Base-by-base conservation (phyloP, 2,329 filamentous ascomycete species). In the Conoideocrella luteorostrata region DNA sequence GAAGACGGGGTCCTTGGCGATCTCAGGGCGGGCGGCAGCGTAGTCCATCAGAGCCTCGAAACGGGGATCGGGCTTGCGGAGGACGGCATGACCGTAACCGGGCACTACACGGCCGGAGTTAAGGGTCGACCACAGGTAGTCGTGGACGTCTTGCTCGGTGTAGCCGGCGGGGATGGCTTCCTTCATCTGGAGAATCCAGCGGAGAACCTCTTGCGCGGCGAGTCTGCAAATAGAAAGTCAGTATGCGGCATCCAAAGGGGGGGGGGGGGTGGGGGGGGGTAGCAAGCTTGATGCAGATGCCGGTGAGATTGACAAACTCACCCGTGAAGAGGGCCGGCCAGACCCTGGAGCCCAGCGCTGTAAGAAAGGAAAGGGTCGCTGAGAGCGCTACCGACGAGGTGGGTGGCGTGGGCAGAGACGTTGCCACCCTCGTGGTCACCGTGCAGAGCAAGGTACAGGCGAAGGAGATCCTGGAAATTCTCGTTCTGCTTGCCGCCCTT, bases 361-460 rank as follows among this genome's bases (percentile, higher is more conserved):
- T 97, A 97, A 59, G 88, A 93, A 51, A 98, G 78, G 78, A 93
- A 97, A 5, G 91, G 88, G 58, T 97, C 93, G 58, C 86, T 93
- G 45, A 98, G 80, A 17, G 93, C 93, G 55, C 87, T 94, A 41
- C 93, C 93, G 44, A 98, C 93, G 30, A 98, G 75, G 66, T 98
- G 93, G 7, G 93, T 97, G 22, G 93, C 72, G 64, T 98, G 93
- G 1, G 93, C 93, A 30, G 90, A 96, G 50, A 98, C 93, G 57
- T 98, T 98, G 46, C 93, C 93, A 49, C 93, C 93, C 69, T 98
- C 93, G 70, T 98, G 93, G 67, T 98, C 93, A 50, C 93, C 93
- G 68, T 98, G 93, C 5, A 98, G 84, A 39, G 93, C 91, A 20
- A 98, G 82, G 69, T 98, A 98, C 24, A 98, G 73, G 55, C 93